A percentile compares a stretch with the other conserved stretches of the same genome.
These are phyloP conservation scores for Epichloe uncinata DNA, from an alignment of 2,329 filamentous ascomycete genomes.

Conservation along the genomic window DNA sequence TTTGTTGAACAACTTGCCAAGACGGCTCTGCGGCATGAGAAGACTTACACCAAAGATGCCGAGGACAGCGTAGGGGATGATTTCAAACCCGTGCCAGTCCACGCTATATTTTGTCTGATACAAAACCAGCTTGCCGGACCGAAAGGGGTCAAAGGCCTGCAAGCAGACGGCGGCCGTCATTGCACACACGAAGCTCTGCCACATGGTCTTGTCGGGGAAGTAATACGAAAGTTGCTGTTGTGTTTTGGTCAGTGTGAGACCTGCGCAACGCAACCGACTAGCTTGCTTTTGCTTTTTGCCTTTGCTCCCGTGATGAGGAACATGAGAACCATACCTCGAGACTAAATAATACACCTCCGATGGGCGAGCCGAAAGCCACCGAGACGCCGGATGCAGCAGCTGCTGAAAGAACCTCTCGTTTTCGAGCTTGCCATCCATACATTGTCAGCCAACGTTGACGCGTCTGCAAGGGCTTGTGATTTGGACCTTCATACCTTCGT, in stretches of 20 bases:
- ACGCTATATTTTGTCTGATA: conserved; percentile 91
- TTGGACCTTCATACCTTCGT: conserved; percentile 53
- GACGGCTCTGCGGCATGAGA: neutral
- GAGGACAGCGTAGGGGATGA: conserved; percentile 74
- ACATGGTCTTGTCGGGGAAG: conserved; percentile 99
- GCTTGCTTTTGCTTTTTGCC: too few relatives aligned
- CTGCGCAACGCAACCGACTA: too few relatives aligned
- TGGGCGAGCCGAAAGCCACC: conserved; percentile 85
- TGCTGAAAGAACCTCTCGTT: conserved; percentile 84
- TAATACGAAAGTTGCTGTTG: conserved; percentile 83
- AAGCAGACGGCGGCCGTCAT: conserved; percentile 93
- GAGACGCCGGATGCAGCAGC: conserved; percentile 87
- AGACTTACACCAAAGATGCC: conserved; percentile 60
- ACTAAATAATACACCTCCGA: conserved; percentile 89
- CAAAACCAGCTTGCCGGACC: conserved; percentile 86
- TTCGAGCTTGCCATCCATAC: conserved; percentile 48
- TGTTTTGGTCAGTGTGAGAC: neutral
- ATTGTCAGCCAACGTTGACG: neutral
- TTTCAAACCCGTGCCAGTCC: conserved; percentile 89
- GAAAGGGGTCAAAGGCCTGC: conserved; percentile 86
- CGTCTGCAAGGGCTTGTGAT: neutral
- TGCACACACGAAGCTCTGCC: conserved; percentile 97
- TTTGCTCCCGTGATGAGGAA: neutral
- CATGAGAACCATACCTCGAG: conserved; percentile 49
- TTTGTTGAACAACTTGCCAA: neutral